These are phyloP conservation scores for Trichoderma polysporum DNA, from an alignment of 2,329 filamentous ascomycete genomes.

Conservation along the genomic window DNA sequence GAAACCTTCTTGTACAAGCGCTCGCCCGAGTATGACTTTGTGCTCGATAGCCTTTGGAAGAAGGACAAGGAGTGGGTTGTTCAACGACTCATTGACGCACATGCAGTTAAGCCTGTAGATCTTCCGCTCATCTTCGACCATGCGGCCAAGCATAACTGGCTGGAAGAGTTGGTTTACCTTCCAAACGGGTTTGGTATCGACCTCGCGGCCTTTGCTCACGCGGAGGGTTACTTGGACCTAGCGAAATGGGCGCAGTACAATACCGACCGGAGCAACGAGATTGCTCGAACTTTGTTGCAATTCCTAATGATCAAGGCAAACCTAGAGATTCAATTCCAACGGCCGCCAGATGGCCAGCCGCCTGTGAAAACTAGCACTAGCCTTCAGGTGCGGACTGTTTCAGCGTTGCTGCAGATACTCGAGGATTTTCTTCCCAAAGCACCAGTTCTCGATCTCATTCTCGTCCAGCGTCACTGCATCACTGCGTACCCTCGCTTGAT, in stretches of 20 bases:
- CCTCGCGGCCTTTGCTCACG: constrained; percentile 80
- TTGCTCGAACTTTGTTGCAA: constrained; percentile 70
- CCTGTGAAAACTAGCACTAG: constrained; percentile 64
- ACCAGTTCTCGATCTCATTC: constrained; percentile 67
- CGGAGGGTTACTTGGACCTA: constrained; percentile 75
- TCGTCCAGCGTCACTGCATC: constrained; percentile 83
- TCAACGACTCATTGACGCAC: constrained; percentile 75
- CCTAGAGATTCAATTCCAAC: constrained; percentile 73
- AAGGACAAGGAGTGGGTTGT: constrained; percentile 88
- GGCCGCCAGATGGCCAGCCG: constrained; percentile 62
- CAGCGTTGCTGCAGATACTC: constrained; percentile 74
- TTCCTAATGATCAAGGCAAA: constrained; percentile 84
- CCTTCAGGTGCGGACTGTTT: constrained; percentile 81
- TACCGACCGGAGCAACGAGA: constrained; percentile 63
- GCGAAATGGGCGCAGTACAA: constrained; percentile 76
- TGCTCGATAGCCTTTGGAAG: constrained; percentile 87
- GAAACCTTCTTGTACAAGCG: constrained; percentile 80
- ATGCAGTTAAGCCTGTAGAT: constrained; percentile 67
- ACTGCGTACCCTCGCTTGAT: constrained; percentile 91
- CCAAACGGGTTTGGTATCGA: constrained; percentile 85
- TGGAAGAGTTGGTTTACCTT: constrained; percentile 75
- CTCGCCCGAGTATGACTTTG: constrained; percentile 78
- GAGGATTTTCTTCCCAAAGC: constrained; percentile 65
- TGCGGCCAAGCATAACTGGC: constrained; percentile 78
- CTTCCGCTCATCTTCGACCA: constrained; percentile 54